These are phyloP conservation scores for Botrytis medusae DNA, from an alignment of 2,329 filamentous ascomycete genomes.

Conservation along the genomic window DNA sequence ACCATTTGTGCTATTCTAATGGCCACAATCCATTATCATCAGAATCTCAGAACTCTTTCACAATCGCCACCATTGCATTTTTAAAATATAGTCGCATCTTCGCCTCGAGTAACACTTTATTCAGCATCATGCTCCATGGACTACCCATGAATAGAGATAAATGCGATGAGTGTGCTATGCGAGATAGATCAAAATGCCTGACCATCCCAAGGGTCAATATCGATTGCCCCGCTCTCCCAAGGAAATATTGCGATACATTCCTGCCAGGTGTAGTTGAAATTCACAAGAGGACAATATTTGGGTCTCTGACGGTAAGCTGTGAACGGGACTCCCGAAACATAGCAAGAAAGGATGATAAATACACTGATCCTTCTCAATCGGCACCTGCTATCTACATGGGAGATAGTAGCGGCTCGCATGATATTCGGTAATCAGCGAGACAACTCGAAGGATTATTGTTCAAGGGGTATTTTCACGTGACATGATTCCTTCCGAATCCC, in stretches of 20 bases:
- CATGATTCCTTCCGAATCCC: neutral
- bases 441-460: slow-evolving; percentile 12
- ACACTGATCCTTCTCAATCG: slow-evolving; percentile 14
- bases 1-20: neutral
- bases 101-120: neutral
- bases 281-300: neutral
- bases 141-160: neutral
- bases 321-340: slow-evolving; percentile 12
- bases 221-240: neutral
- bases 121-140: neutral
- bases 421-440: slow-evolving; percentile 18
- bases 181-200: neutral
- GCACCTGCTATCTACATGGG: slow-evolving; percentile 3
- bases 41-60: no score
- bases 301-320: slow-evolving; percentile 6
- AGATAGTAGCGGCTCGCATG: neutral
- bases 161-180: neutral
- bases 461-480: neutral
- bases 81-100: neutral
- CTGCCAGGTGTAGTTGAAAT: neutral
- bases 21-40: neutral
- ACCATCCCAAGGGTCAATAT: neutral
- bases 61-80: neutral
- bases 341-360: neutral
- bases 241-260: neutral